Base-by-base conservation (phyloP, 2,329 filamentous ascomycete genomes). In the Paraphaeosphaeria sporulosa region DNA sequence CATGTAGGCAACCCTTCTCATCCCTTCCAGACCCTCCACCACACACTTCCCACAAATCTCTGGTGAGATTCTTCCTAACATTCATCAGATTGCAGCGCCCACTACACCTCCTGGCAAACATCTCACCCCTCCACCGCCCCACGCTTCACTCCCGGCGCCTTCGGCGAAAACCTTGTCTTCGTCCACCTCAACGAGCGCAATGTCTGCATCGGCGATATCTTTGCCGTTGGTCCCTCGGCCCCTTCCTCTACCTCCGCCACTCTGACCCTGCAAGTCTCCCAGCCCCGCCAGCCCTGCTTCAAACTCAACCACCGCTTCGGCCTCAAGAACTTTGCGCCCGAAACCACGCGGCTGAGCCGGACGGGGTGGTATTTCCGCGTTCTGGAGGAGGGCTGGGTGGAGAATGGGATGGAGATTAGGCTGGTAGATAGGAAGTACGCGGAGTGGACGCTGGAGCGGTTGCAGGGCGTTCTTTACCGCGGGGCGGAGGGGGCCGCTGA, bases 301-400 rank as follows among this genome's bases (percentile, higher is more conserved):
- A 89, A 89, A 71, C 81, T 89, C 19, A 89, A 89, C 71, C 86
- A 89, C 66, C 85, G 87, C 2, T 89, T 89, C 72, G 80, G 82
- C 32, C 74, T 88, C 6, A 85, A 85, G 68, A 84, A 86, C 62
- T 87, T 89, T 67, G 84, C 86, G 6, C 82, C 83, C 0, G 78
- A 79, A 30, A 85, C 86, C 0, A 86, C 83, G 73, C 77, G 81
- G 65, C 77, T 76, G 5, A 85, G 82, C 63, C 82, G 86, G 3
- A 89, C 87, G 0, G 87, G 87, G 0, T 89, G 87, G 87, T 88
- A 88, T 71, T 89, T 88, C 66, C 82, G 86, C 5, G 86, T 89
- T 0, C 66, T 89, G 15, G 75, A 76, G 1, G 54, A 57, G 36
- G 59, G 59, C 2, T 46, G n/a, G 17, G 49, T 61, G 10, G 10